Percentiles rank a stretch among this genome's conserved stretches.
Conservation (phyloP, 2,329 filamentous ascomycete genomes). For the Hypomyces perniciosus region DNA sequence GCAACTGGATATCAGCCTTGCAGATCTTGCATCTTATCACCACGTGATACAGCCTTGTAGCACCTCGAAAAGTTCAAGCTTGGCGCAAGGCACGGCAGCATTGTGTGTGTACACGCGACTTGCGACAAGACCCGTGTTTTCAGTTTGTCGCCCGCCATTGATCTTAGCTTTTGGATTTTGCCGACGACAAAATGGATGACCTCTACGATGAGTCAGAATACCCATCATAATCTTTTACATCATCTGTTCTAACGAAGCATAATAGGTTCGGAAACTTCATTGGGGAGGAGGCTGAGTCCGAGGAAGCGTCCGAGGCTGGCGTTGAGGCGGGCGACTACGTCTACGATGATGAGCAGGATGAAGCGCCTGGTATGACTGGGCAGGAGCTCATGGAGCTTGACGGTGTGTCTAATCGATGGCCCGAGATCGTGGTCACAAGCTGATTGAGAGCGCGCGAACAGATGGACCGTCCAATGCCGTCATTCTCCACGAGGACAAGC, state of each 20-base stretch:
- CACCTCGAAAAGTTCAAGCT: slow-evolving; percentile 12
- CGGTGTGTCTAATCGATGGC: slow-evolving; percentile 41
- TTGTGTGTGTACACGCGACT: slow-evolving; percentile 13
- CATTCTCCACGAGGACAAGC: slow-evolving; percentile 97
- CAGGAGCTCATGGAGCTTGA: slow-evolving; percentile 94
- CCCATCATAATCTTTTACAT: neutral
- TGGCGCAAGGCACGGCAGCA: slow-evolving; percentile 7
- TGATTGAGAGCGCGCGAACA: slow-evolving; percentile 20
- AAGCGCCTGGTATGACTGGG: slow-evolving; percentile 57
- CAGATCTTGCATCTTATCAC: neutral
- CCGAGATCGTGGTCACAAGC: neutral
- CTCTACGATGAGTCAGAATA: slow-evolving; percentile 81
- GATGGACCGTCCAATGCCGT: slow-evolving; percentile 91
- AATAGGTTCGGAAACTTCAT: slow-evolving; percentile 94
- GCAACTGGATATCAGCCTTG: slow-evolving; percentile 4
- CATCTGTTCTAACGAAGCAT: neutral
- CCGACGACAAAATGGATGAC: slow-evolving; percentile 67
- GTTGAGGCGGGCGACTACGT: slow-evolving; percentile 70
- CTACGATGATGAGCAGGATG: slow-evolving; percentile 69
- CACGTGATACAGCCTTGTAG: slow-evolving; percentile 14
- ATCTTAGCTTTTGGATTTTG: slow-evolving; percentile 10
- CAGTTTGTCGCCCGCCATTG: slow-evolving; percentile 19
- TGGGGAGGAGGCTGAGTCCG: slow-evolving; percentile 79
- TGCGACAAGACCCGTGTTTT: slow-evolving; percentile 13
- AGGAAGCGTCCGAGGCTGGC: slow-evolving; percentile 75